Percentiles rank a stretch among this genome's conserved stretches.
phyloP scores from a whole-genome alignment of 208 protist species.

The Paratrypanosoma confusum region DNA sequence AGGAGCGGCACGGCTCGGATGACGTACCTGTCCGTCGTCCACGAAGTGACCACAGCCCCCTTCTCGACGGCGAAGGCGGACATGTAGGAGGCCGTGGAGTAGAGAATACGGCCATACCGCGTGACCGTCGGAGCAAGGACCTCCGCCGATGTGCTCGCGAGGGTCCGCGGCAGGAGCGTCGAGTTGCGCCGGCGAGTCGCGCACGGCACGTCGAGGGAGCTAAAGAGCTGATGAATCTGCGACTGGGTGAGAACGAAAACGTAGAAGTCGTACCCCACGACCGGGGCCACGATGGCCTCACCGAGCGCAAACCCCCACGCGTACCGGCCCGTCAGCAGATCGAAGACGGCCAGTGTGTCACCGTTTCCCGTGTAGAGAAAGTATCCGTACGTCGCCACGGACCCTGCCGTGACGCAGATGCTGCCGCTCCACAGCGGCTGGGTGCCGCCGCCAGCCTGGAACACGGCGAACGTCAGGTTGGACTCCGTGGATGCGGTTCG shows the following conservation, averaged over 20 bases:
- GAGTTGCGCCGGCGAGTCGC: slow-evolving; percentile 1
- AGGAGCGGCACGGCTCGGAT: no score
- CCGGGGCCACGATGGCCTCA: neutral
- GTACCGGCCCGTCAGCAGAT: slow-evolving; percentile 11
- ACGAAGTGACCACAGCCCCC: no score
- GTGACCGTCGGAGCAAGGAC: no score
- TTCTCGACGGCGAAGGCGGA: no score
- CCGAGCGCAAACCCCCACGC: slow-evolving; percentile 10
- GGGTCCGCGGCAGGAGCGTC: neutral
- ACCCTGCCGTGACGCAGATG: neutral
- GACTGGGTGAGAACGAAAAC: slow-evolving; percentile 4
- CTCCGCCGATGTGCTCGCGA: neutral
- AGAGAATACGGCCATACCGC: no score
- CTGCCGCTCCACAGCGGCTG: neutral
- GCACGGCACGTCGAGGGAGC: neutral
- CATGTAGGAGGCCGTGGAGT: no score
- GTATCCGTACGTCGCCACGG: slow-evolving; percentile 12
- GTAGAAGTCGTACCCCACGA: slow-evolving; percentile 6
- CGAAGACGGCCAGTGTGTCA: slow-evolving; percentile 4
- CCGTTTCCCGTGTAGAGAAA: slow-evolving; percentile 7
- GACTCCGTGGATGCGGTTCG: neutral
- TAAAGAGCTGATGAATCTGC: slow-evolving; percentile 1
- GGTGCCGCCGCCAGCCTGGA: no score
- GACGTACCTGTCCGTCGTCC: no score
- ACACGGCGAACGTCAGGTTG: no score